These are phyloP conservation scores for Tuber calosporum DNA, from an alignment of 495 filamentous ascomycete genomes.

Conservation along the genomic window DNA sequence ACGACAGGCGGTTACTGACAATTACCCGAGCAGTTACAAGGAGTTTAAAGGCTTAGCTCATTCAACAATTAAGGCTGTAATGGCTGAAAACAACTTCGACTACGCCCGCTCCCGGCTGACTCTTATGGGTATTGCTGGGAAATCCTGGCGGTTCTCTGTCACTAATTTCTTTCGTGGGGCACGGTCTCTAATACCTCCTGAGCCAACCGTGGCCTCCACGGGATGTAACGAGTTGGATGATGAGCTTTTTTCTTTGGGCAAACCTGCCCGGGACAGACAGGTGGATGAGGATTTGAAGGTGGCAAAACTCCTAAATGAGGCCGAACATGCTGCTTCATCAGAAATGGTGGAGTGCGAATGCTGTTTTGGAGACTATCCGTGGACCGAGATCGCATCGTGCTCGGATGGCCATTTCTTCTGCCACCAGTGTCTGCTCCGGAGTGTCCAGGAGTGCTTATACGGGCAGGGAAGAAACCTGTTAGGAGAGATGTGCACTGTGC, in stretches of 20 bases:
- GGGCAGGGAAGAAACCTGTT: conserved; percentile 83
- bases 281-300: conserved; percentile 56
- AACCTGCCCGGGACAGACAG: conserved; percentile 51
- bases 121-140: conserved; percentile 64
- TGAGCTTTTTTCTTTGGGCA: conserved; percentile 63
- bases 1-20: neutral
- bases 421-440: conserved; percentile 70
- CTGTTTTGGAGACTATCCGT: conserved; percentile 70
- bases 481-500: conserved; percentile 59
- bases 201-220: conserved; percentile 62
- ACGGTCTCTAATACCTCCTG: conserved; percentile 51
- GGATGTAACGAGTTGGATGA: conserved; percentile 69
- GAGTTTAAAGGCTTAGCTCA: conserved; percentile 77
- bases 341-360: conserved; percentile 78
- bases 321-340: conserved; percentile 56
- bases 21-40: conserved; percentile 48
- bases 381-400: conserved; percentile 77
- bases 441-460: conserved; percentile 76
- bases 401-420: conserved; percentile 73
- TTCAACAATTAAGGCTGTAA: conserved; percentile 75
- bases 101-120: conserved; percentile 71
- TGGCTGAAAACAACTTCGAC: conserved; percentile 84
- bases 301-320: conserved; percentile 70
- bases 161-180: conserved; percentile 61
- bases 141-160: conserved; percentile 80